Evolutionary conservation across 345 rosid genomes (phyloP).

Genomic region (Eucalyptus tenuipes): DNA sequence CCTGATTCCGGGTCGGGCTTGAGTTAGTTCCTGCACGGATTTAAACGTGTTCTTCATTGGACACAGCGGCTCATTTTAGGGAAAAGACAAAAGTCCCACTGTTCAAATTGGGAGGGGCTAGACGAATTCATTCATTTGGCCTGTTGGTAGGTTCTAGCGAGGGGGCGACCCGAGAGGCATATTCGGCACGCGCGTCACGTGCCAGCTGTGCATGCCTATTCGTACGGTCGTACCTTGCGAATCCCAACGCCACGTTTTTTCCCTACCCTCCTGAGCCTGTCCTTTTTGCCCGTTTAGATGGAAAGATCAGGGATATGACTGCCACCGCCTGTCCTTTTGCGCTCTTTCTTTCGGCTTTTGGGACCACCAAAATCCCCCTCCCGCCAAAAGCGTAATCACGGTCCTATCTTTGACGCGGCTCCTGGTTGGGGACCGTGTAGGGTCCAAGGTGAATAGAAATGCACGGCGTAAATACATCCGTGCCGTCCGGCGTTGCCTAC

Average conservation of each 20-base stretch:
- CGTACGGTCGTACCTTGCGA: background rate
- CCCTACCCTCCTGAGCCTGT: background rate
- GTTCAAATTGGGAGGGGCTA: background rate
- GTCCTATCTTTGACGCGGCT: background rate
- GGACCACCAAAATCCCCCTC: background rate
- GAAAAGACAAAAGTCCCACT: background rate
- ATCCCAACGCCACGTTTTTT: background rate
- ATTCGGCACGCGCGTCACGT: background rate
- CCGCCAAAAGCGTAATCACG: background rate
- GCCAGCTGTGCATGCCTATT: background rate
- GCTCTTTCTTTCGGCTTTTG: background rate
- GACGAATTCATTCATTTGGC: background rate
- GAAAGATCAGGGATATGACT: background rate
- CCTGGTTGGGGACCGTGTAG: background rate
- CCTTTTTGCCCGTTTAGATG: background rate
- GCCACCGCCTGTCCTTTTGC: background rate
- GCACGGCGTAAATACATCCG: background rate
- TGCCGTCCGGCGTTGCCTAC: background rate
- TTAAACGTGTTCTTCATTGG: rapidly evolving
- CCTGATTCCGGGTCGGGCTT: background rate
- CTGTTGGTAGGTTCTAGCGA: background rate
- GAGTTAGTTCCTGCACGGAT: background rate
- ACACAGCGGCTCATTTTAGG: background rate
- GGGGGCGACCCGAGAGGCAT: background rate
- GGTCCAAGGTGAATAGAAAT: background rate